Conservation (phyloP, 805 yeast species). For the Yamadazyma sp. region DNA sequence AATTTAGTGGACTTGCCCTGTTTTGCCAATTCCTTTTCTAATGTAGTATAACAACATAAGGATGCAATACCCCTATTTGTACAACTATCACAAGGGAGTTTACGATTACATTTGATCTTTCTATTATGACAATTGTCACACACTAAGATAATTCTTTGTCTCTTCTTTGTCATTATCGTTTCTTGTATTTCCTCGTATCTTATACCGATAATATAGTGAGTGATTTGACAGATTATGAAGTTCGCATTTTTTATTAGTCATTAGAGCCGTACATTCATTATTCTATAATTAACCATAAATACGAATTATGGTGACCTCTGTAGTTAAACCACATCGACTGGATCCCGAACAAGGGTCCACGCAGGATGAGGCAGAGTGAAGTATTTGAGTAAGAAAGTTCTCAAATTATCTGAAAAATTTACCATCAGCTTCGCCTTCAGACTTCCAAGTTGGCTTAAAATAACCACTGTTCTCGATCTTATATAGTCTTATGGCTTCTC, state of each 20-base stretch:
- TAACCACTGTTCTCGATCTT: conserved; percentile 51
- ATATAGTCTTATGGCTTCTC: conserved; percentile 85
- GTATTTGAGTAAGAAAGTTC: neutral
- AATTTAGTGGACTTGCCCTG: conserved; percentile 11
- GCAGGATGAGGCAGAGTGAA: neutral
- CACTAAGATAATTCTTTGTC: conserved; percentile 43
- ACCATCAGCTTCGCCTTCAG: conserved; percentile 69
- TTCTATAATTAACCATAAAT: no score
- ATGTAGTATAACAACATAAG: conserved; percentile 11
- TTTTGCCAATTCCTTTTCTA: conserved; percentile 13
- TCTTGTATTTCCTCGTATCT: no score
- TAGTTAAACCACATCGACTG: no score
- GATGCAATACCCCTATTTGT: conserved; percentile 11
- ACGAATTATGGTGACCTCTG: no score
- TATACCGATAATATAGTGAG: no score
- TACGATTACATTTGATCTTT: conserved; percentile 42
- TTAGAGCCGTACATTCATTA: neutral
- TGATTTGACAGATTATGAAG: no score
- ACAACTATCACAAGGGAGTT: conserved; percentile 29
- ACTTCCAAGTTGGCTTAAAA: conserved; percentile 55
- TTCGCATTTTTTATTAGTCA: no score
- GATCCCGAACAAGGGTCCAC: no score
- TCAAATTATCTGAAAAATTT: conserved; percentile 63
- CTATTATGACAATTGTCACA: conserved; percentile 47
- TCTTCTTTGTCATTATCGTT: conserved; percentile 16